phyloP scores from a whole-genome alignment of 2,329 filamentous ascomycete genomes.

The Pseudogymnoascus sp. region DNA sequence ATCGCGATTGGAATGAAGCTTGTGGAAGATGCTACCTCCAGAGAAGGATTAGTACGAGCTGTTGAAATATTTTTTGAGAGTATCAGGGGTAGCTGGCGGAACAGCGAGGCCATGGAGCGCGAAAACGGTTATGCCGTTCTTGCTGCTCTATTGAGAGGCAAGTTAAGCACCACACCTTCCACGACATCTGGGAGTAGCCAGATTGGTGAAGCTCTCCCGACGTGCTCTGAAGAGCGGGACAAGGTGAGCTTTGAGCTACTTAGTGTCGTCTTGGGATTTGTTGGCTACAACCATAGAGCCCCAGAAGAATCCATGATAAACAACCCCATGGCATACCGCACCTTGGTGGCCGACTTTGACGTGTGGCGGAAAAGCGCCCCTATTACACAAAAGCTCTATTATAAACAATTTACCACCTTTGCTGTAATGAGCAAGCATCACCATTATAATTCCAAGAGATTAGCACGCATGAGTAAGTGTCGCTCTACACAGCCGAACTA shows the following conservation, averaged over 20 bases:
- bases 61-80: conserved; percentile 79
- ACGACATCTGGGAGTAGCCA: conserved; percentile 26
- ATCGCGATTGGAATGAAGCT: conserved; percentile 77
- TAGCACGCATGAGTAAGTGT: conserved; percentile 78
- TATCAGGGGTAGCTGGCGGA: conserved; percentile 87
- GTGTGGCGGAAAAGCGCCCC: conserved; percentile 77
- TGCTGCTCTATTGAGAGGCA: conserved; percentile 72
- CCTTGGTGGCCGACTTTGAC: conserved; percentile 85
- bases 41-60: conserved; percentile 63
- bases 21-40: conserved; percentile 64
- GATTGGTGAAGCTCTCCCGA: conserved; percentile 26
- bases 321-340: conserved; percentile 88
- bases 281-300: conserved; percentile 74
- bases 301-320: conserved; percentile 87
- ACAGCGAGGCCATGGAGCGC: conserved; percentile 95
- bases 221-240: conserved; percentile 46
- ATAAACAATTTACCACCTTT: conserved; percentile 84
- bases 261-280: conserved; percentile 70
- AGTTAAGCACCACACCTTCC: conserved; percentile 44
- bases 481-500: conserved; percentile 13
- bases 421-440: conserved; percentile 84
- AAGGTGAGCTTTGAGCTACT: conserved; percentile 56
- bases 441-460: conserved; percentile 79
- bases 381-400: conserved; percentile 79
- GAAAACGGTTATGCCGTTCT: conserved; percentile 90